Conservation (phyloP, 306 rosid species). For the Dryas drummondii region DNA sequence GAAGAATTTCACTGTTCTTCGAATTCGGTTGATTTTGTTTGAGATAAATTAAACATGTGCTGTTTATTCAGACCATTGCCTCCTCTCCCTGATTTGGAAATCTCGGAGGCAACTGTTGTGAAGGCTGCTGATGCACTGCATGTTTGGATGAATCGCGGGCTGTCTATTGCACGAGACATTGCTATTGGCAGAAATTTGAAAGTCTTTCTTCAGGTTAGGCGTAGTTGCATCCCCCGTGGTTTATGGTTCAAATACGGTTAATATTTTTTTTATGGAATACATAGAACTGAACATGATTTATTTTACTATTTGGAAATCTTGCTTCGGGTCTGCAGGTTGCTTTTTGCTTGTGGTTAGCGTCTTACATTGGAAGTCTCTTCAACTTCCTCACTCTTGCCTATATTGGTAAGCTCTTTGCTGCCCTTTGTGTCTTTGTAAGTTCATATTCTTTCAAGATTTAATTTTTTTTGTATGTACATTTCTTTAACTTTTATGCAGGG, state of each 20-base stretch:
- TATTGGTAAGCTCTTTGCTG: slow-evolving; percentile 49
- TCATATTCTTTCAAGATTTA: not conserved
- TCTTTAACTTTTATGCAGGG: slow-evolving; percentile 44
- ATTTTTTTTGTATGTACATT: not conserved
- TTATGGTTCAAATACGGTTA: slow-evolving; percentile 2
- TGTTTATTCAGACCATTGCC: slow-evolving; percentile 77
- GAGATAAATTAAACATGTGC: slow-evolving; percentile 13
- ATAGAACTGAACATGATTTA: not conserved
- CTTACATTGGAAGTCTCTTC: slow-evolving; percentile 73
- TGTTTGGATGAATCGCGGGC: slow-evolving; percentile 56
- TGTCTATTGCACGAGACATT: slow-evolving; percentile 73
- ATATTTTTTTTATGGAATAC: not conserved
- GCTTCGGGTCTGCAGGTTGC: slow-evolving; percentile 56
- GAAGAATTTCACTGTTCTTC: not conserved
- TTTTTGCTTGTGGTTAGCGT: slow-evolving; percentile 53
- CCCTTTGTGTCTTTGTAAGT: not conserved
- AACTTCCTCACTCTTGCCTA: slow-evolving; percentile 70
- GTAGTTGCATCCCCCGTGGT: not conserved
- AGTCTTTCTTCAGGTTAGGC: slow-evolving; percentile 63
- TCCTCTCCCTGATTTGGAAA: slow-evolving; percentile 92
- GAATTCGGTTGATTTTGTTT: slow-evolving; percentile 18
- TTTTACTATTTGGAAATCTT: slow-evolving; percentile 5
- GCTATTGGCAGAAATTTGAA: slow-evolving; percentile 69
- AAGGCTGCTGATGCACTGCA: slow-evolving; percentile 62
- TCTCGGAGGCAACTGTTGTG: slow-evolving; percentile 61